Evolutionary conservation across 73 alveolate genomes (phyloP).

Genomic region (Paramecium sexaurelia): DNA sequence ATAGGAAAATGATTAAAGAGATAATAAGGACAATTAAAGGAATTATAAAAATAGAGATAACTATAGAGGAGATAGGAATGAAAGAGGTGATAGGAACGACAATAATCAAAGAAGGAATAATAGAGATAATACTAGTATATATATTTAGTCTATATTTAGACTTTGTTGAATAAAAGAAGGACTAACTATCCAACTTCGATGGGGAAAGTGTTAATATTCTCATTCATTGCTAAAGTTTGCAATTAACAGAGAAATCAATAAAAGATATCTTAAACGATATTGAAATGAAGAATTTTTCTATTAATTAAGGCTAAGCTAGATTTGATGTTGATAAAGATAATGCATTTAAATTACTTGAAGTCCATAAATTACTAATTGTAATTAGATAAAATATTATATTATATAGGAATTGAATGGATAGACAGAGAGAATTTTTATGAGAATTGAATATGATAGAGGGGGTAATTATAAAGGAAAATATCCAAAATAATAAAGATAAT

Average conservation of each 20-base stretch:
- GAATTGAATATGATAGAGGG: neutral
- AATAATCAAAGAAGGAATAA: constrained; percentile 4
- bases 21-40: neutral
- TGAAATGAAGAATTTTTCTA: neutral
- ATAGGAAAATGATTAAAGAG: neutral
- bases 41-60: neutral
- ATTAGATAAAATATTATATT: neutral
- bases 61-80: neutral
- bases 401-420: neutral
- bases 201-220: neutral
- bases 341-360: neutral
- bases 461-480: neutral
- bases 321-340: neutral
- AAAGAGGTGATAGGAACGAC: constrained; percentile 26
- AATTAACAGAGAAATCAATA: neutral
- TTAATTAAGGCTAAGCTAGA: neutral
- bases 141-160: neutral
- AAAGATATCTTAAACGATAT: neutral
- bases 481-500: neutral
- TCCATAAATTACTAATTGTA: neutral
- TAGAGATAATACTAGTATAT: neutral
- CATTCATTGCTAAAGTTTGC: neutral
- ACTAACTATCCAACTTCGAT: neutral
- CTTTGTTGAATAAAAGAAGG: neutral
- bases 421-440: neutral